A percentile compares a stretch with the other conserved stretches of the same genome.
Conservation (phyloP, 23 red algal genomes). For the Rhodosorus marinus region DNA sequence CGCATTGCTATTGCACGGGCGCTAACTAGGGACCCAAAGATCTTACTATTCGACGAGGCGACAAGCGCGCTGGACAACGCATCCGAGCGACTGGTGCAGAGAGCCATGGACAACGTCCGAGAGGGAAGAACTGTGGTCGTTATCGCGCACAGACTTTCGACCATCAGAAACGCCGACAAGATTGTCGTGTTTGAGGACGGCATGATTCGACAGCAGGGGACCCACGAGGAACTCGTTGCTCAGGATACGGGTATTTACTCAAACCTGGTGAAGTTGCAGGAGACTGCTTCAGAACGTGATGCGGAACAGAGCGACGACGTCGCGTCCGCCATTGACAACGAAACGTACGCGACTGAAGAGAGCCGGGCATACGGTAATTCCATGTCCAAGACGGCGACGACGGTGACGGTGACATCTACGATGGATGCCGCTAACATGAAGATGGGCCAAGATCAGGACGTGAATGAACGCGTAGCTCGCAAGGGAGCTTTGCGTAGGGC, state of each 20-base stretch:
- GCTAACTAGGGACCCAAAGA: conserved; percentile 33
- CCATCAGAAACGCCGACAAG: conserved; percentile 57
- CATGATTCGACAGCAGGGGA: conserved; percentile 36
- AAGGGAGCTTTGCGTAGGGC: conserved; percentile 16
- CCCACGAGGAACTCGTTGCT: conserved; percentile 26
- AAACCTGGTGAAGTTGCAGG: conserved; percentile 40
- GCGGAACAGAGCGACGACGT: too few relatives aligned
- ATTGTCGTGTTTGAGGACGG: conserved; percentile 75
- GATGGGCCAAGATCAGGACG: conserved; percentile 8
- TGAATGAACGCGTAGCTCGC: conserved; percentile 13
- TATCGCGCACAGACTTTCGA: conserved; percentile 75
- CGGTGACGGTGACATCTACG: too few relatives aligned
- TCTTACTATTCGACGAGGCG: conserved; percentile 68
- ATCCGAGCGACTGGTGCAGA: conserved; percentile 60
- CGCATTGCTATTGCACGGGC: conserved; percentile 66
- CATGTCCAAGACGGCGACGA: too few relatives aligned
- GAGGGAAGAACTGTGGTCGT: conserved; percentile 54
- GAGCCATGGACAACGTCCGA: conserved; percentile 35
- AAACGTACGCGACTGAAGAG: too few relatives aligned
- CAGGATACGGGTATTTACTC: conserved; percentile 27
- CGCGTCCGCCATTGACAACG: too few relatives aligned
- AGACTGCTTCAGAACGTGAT: conserved; percentile 13
- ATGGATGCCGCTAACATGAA: too few relatives aligned
- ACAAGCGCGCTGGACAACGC: conserved; percentile 17
- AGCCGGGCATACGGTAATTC: too few relatives aligned